Evolutionary conservation across 2,329 filamentous ascomycete species (phyloP), one percentile per base, ranked within the genome.

Genomic region (Colletotrichum gloeosporioides): DNA sequence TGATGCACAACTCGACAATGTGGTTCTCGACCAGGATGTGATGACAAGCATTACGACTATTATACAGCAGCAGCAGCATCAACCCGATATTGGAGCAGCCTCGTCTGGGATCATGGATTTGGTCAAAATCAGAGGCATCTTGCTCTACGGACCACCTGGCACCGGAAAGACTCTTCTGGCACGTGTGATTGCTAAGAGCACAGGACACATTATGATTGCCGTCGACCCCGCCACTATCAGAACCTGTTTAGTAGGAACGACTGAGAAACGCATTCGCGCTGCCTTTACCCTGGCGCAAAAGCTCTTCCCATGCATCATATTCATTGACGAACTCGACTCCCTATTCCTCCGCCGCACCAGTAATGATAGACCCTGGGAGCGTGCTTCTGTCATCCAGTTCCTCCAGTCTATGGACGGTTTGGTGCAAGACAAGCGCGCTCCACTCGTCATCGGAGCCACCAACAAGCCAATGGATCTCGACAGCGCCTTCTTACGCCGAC

Each of bases 401-500:
- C 78, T 84, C 8, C 63, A 67, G 13, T 78, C 80, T 31, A 77
- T 77, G 81, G 82, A 84, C 49, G 82, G 82, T 3, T 71, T 82
- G 7, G n/a, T 9, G 6, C 63, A 25, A 9, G 66, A 22, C n/a
- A 6, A 61, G 2, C 59, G 57, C 2, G 32, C 69, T 5, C 79
- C 81, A 3, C 81, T 82, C 68, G 65, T 84, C 2, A 63, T 83
- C 8, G 68, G 80, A 3, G 82, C 82, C 6, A 83, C 82, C 15
- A 84, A 83, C 39, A 78, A 79, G 29, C 82, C 82, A 1, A 75
- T 71, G 15, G 82, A 83, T 55, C 76, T 84, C 4, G 82, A 84
- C 65, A 29, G 39, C 4, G 53, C 67, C 12, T 61, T 69, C 8
- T 55, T 69, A 7, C 67, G 53, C 16, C 66, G 66, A 5, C 66